These are phyloP conservation scores for Alternaria hordeiaustralica DNA, from an alignment of 2,329 filamentous ascomycete species.

Conservation along the genomic window DNA sequence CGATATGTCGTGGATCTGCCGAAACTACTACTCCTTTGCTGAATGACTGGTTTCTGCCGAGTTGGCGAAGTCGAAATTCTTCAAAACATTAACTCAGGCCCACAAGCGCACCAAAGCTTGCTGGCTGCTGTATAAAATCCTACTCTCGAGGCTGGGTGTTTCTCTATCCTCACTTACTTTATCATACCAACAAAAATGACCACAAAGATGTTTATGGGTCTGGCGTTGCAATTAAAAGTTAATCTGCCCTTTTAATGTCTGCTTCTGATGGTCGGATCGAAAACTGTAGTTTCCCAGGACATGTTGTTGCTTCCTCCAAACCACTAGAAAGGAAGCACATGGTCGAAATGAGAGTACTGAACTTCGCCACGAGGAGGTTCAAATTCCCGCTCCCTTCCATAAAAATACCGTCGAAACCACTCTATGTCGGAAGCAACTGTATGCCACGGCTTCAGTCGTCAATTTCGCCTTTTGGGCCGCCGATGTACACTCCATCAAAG, in stretches of 20 bases:
- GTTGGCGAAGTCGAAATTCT: background rate
- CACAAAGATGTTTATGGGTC: no score
- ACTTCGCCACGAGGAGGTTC: background rate
- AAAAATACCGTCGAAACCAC: no score
- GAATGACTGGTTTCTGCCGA: background rate
- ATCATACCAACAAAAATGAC: background rate
- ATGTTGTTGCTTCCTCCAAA: background rate
- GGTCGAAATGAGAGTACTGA: background rate
- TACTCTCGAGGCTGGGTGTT: background rate
- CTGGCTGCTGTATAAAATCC: background rate
- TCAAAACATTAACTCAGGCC: no score
- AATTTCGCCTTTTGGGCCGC: no score
- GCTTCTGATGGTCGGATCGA: background rate
- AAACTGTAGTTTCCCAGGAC: no score
- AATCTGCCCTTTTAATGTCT: fast-evolving
- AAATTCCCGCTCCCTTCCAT: background rate
- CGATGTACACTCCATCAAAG: no score
- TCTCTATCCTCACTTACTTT: background rate
- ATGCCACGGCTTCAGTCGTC: no score
- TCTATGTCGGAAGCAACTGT: no score
- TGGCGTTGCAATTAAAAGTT: background rate
- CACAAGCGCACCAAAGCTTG: no score
- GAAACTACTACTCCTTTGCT: fast-evolving
- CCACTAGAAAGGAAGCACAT: background rate
- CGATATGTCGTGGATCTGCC: background rate